A percentile compares a stretch with the other conserved stretches of the same genome.
phyloP scores from a whole-genome alignment of 768 basidiomycete genomes.

The Tephrocybe sp. region DNA sequence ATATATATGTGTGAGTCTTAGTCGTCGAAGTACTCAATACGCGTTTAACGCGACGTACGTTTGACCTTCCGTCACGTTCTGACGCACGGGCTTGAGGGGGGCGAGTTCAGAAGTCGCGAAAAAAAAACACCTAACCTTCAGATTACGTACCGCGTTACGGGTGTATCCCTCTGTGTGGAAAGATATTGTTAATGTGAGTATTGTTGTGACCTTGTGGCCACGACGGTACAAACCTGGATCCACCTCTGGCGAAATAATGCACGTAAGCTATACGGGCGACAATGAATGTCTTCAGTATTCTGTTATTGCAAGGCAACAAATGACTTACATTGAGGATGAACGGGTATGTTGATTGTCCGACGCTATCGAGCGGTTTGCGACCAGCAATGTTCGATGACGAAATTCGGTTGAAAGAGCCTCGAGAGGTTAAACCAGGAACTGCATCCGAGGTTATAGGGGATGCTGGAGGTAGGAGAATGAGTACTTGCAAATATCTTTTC shows the following conservation, averaged over 20 bases:
- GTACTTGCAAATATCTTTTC: too few relatives aligned
- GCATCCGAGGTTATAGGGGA: not conserved
- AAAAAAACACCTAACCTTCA: too few relatives aligned
- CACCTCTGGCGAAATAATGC: slow-evolving; percentile 17
- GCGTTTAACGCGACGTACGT: slow-evolving; percentile 7
- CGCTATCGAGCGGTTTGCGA: slow-evolving; percentile 6
- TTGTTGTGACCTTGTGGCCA: not conserved
- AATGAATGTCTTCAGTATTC: too few relatives aligned
- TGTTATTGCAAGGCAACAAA: not conserved
- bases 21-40: too few relatives aligned
- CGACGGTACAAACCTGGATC: slow-evolving; percentile 8
- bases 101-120: not conserved
- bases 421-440: not conserved
- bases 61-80: slow-evolving; percentile 21
- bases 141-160: slow-evolving; percentile 12
- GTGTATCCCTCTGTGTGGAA: slow-evolving; percentile 13
- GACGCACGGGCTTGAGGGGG: slow-evolving; percentile 11
- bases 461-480: too few relatives aligned
- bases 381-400: slow-evolving; percentile 16
- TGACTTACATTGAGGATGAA: slow-evolving; percentile 13
- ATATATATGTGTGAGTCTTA: too few relatives aligned
- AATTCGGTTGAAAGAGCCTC: slow-evolving; percentile 16
- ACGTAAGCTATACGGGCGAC: slow-evolving; percentile 14
- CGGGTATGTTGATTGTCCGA: slow-evolving; percentile 12
- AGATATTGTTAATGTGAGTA: not conserved